Evolutionary conservation across 176 grass and related monocot species (phyloP).

Genomic region (Triticum timopheevii): DNA sequence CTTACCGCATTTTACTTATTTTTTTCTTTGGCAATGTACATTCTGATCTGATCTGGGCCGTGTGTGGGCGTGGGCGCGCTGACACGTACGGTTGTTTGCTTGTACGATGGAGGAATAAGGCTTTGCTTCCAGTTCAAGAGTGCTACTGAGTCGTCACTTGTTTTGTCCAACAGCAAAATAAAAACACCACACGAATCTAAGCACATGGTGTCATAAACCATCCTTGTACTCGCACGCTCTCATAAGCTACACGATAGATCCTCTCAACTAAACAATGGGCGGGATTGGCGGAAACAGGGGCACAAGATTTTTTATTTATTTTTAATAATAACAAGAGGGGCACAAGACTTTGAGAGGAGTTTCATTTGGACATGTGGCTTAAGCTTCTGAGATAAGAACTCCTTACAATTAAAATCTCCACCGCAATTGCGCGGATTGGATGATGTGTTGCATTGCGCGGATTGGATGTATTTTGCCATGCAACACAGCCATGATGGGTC

Average conservation of each 20-base stretch:
- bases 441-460: too few species aligned
- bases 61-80: neutral
- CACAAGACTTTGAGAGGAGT: too few species aligned
- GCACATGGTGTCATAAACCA: neutral
- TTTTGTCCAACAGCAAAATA: neutral
- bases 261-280: neutral
- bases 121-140: neutral
- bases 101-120: slow-evolving; percentile 19
- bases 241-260: too few species aligned
- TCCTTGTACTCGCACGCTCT: neutral
- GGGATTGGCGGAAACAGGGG: neutral
- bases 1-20: neutral
- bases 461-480: too few species aligned
- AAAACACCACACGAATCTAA: too few species aligned
- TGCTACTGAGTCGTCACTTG: neutral
- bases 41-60: neutral
- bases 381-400: too few species aligned
- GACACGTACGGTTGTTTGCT: neutral
- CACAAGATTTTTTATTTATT: neutral
- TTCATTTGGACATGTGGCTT: too few species aligned
- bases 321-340: too few species aligned
- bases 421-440: too few species aligned
- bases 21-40: neutral
- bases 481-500: fast-evolving
- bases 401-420: too few species aligned